phyloP scores from a whole-genome alignment of 2,329 filamentous ascomycete species.

The Arthrocladium fulminans region DNA sequence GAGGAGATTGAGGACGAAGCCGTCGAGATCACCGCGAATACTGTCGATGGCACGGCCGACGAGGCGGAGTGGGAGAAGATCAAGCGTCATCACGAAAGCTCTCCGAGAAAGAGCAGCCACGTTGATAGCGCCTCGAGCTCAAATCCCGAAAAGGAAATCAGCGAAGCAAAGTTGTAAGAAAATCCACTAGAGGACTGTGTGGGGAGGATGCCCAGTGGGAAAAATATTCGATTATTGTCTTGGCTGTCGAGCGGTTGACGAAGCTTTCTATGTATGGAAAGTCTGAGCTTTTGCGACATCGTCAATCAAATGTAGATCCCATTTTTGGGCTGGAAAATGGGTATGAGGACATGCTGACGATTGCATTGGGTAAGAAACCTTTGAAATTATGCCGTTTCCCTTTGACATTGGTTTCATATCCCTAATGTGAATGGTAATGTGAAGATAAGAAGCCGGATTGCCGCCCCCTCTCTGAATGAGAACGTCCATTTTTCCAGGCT shows the following conservation, averaged over 20 bases:
- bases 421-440: too few species aligned
- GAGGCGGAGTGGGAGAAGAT: slow-evolving; percentile 19
- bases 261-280: not conserved
- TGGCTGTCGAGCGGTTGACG: not conserved
- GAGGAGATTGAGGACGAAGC: slow-evolving; percentile 57
- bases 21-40: slow-evolving; percentile 16
- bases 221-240: not conserved
- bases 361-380: too few species aligned
- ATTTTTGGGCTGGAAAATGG: too few species aligned
- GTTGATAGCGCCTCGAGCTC: not conserved
- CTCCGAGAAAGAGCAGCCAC: not conserved
- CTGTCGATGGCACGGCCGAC: slow-evolving; percentile 13
- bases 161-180: not conserved
- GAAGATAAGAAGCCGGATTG: too few species aligned
- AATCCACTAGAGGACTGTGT: not conserved
- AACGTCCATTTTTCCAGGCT: too few species aligned
- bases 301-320: not conserved
- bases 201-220: not conserved
- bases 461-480: too few species aligned
- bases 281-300: not conserved
- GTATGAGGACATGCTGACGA: too few species aligned
- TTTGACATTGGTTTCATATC: too few species aligned
- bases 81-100: slow-evolving; percentile 1
- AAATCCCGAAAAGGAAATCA: not conserved
- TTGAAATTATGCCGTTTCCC: too few species aligned